Evolutionary conservation across 352 stramenopile species (phyloP), one percentile per base, ranked within the genome.

Genomic region (Phytophthora fragariae): DNA sequence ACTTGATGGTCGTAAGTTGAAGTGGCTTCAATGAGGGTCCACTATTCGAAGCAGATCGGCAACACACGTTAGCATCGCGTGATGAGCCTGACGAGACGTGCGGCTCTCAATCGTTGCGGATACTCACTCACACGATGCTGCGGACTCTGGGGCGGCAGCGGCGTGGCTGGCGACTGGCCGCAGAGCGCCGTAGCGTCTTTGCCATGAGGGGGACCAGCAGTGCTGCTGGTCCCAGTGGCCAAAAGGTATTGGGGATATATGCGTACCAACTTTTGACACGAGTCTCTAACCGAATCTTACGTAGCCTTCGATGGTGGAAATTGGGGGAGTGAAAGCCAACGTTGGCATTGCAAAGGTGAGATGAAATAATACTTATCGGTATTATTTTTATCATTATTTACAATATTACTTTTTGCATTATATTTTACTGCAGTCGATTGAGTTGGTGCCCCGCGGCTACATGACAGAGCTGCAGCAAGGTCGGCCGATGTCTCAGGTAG

Each of bases 381-480:
- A 12, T 11, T 15, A 44, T 44, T 44, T 44, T 15, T 14, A 44
- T 14, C 10, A 11, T 44, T 44, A 41, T 44, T 44, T 44, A 41
- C 7, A 14, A 41, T 41, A 21, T 50, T 61, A 21, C 19, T 21
- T 62, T 7, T 29, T 62, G 33, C 0, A 37, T 61, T 59, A 8
- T 9, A 24, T 50, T 19, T 54, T 29, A 9, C 9, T 54, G 31
- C 60, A 90, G 82, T 74, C 69, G 15, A 62, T 80, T 6, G 83
- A 84, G 57, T 60, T 92, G 46, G 84, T 93, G 53, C 84, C 85
- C 35, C 82, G 81, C 11, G 84, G 85, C 15, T 93, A 93, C 58
- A 62, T 91, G 58, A 83, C 70, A 52, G 70, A 79, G 65, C 21
- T 77, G 15, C 57, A 63, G 15, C 62, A 66, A 47, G 76, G 75